A percentile compares a stretch with the other conserved stretches of the same genome.
phyloP scores from a whole-genome alignment of 2,329 filamentous ascomycete species.

The Trichoderma asperellum region DNA sequence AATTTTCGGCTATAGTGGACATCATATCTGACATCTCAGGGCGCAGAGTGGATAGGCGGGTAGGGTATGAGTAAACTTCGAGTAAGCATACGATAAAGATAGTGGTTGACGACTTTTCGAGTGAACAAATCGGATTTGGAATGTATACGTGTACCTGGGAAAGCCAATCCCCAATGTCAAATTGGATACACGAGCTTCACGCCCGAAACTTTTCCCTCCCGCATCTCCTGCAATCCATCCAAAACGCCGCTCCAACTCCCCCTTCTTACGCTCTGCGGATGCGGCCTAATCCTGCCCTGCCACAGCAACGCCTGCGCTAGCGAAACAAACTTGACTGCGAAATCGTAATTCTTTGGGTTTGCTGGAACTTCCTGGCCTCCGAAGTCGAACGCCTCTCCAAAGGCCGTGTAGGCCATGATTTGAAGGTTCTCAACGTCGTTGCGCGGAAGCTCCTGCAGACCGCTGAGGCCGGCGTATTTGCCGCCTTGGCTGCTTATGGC shows the following conservation, averaged over 20 bases:
- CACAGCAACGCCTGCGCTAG: conserved; percentile 41
- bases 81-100: not conserved
- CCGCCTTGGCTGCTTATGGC: conserved; percentile 41
- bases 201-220: conserved; percentile 44
- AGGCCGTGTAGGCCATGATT: conserved; percentile 47
- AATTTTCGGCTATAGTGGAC: not conserved
- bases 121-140: not conserved
- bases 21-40: not conserved
- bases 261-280: conserved; percentile 39
- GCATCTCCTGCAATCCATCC: conserved; percentile 41
- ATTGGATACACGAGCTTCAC: conserved; percentile 49
- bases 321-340: conserved; percentile 45
- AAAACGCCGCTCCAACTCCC: conserved; percentile 35
- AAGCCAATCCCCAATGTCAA: not conserved
- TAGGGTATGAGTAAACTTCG: not conserved
- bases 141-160: not conserved
- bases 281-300: conserved; percentile 44
- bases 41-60: not conserved
- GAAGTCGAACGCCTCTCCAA: conserved; percentile 44
- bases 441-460: conserved; percentile 36
- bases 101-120: not conserved
- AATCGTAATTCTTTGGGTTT: conserved; percentile 40
- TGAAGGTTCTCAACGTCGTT: conserved; percentile 44
- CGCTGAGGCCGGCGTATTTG: conserved; percentile 48
- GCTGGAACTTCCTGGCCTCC: conserved; percentile 34